Conservation (phyloP, 192 early-diverging fungal species). For the Entophlyctis helioformis region DNA sequence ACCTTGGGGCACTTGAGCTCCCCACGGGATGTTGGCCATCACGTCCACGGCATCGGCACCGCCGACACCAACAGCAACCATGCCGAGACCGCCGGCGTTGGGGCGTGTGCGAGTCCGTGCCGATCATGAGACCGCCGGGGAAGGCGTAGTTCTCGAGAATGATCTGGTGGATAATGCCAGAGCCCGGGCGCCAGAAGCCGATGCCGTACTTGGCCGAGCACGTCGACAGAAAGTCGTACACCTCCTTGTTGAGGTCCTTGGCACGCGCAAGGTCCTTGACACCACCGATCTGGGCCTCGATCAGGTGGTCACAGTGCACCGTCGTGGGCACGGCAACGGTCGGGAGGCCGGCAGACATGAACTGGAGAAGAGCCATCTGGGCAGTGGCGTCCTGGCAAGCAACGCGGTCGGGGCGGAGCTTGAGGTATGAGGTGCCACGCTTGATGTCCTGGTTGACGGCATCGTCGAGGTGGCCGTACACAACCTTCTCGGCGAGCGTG, state of each 20-base stretch:
- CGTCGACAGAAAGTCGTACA: slow-evolving; percentile 84
- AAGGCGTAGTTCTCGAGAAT: slow-evolving; percentile 99
- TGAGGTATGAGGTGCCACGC: slow-evolving; percentile 85
- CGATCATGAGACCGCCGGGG: slow-evolving; percentile 94
- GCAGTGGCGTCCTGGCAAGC: slow-evolving; percentile 98
- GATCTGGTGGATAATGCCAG: slow-evolving; percentile 98
- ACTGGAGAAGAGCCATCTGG: slow-evolving; percentile 96
- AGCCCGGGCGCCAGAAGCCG: slow-evolving; percentile 93
- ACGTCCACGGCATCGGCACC: slow-evolving; percentile 99
- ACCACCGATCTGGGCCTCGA: slow-evolving; percentile 83
- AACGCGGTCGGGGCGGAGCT: slow-evolving; percentile 95
- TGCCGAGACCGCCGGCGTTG: slow-evolving; percentile 91
- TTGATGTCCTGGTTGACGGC: slow-evolving; percentile 87
- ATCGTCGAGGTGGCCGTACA: slow-evolving; percentile 96
- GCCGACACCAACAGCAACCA: slow-evolving; percentile 96
- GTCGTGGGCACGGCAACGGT: slow-evolving; percentile 91
- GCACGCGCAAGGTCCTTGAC: slow-evolving; percentile 73
- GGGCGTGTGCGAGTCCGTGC: slow-evolving; percentile 78
- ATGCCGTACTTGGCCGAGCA: slow-evolving; percentile 87
- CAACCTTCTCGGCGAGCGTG: slow-evolving; percentile 94
- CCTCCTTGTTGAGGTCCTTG: slow-evolving; percentile 83
- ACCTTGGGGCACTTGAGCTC: slow-evolving; percentile 94
- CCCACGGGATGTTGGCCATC: slow-evolving; percentile 97
- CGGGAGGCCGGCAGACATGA: slow-evolving; percentile 92
- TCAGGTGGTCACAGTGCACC: slow-evolving; percentile 98